A percentile compares a stretch with the other conserved stretches of the same genome.
Conservation (phyloP, 352 stramenopile species). For the Phytophthora pistaciae region DNA sequence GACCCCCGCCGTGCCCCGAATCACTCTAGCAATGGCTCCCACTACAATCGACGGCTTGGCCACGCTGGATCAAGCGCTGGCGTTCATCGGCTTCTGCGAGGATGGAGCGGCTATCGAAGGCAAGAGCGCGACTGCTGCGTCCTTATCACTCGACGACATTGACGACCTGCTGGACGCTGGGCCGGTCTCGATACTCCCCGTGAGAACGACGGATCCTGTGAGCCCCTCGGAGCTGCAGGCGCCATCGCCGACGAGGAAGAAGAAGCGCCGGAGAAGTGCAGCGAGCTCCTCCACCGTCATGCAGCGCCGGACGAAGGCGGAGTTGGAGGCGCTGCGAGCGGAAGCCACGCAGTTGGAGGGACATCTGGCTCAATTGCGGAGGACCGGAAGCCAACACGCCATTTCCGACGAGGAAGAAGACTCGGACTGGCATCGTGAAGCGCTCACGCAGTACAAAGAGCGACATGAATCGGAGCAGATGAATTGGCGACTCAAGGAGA, state of each 20-base stretch:
- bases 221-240: neutral
- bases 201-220: neutral
- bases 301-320: constrained; percentile 24
- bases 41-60: neutral
- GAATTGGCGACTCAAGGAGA: constrained; percentile 14
- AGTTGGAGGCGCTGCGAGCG: constrained; percentile 22
- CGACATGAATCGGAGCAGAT: constrained; percentile 2
- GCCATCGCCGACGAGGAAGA: constrained; percentile 3
- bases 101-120: neutral
- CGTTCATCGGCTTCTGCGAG: constrained; percentile 24
- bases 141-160: neutral
- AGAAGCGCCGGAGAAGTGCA: constrained; percentile 4
- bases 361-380: constrained; percentile 4
- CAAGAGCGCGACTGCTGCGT: neutral
- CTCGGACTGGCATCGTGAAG: constrained; percentile 9
- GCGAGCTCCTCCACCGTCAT: constrained; percentile 25
- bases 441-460: constrained; percentile 16
- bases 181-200: neutral
- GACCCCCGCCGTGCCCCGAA: neutral
- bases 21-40: neutral
- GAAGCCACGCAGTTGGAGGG: constrained; percentile 10
- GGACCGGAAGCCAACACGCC: neutral
- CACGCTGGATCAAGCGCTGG: constrained; percentile 23
- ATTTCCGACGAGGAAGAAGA: neutral
- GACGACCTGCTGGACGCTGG: constrained; percentile 8